These are phyloP conservation scores for Torrubiella hemipterigena DNA, from an alignment of 2,329 filamentous ascomycete genomes.

Conservation along the genomic window DNA sequence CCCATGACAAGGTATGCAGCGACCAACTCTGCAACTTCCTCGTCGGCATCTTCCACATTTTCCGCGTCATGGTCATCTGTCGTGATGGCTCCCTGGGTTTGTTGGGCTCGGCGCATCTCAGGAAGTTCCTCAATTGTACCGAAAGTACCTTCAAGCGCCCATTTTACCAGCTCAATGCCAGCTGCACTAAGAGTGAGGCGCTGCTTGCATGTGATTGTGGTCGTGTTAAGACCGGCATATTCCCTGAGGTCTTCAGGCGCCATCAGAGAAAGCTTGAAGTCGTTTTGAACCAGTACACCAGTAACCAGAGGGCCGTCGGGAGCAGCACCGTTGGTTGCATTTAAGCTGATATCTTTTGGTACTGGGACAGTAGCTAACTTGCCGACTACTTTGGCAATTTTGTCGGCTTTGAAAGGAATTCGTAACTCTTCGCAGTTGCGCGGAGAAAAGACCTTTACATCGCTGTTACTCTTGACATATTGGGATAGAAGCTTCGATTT, in stretches of 20 bases:
- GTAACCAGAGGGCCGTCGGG: conserved; percentile 50
- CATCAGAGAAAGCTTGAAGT: conserved; percentile 96
- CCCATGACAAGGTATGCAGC: conserved; percentile 72
- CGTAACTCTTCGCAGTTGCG: conserved; percentile 90
- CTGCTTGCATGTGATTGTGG: conserved; percentile 86
- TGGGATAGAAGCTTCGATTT: conserved; percentile 92
- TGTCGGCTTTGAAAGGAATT: conserved; percentile 92
- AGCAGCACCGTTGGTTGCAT: conserved; percentile 12
- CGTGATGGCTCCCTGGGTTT: conserved; percentile 14
- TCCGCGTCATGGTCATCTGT: conserved; percentile 26
- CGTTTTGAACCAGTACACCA: conserved; percentile 90
- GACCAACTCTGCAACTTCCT: conserved; percentile 45
- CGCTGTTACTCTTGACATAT: conserved; percentile 67
- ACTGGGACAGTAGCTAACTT: conserved; percentile 76
- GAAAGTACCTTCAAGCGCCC: conserved; percentile 91
- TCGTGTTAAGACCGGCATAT: conserved; percentile 93
- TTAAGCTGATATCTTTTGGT: conserved; percentile 36
- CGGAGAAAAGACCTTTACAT: conserved; percentile 87
- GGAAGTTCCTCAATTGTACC: conserved; percentile 66
- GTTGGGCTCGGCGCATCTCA: conserved; percentile 32
- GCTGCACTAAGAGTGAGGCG: conserved; percentile 79
- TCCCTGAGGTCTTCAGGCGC: conserved; percentile 90
- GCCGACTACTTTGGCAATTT: conserved; percentile 90
- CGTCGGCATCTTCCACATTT: conserved; percentile 45
- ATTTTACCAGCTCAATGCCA: conserved; percentile 80